Base-by-base conservation (phyloP, 179 eudicot genomes). In the Gypsophila paniculata region DNA sequence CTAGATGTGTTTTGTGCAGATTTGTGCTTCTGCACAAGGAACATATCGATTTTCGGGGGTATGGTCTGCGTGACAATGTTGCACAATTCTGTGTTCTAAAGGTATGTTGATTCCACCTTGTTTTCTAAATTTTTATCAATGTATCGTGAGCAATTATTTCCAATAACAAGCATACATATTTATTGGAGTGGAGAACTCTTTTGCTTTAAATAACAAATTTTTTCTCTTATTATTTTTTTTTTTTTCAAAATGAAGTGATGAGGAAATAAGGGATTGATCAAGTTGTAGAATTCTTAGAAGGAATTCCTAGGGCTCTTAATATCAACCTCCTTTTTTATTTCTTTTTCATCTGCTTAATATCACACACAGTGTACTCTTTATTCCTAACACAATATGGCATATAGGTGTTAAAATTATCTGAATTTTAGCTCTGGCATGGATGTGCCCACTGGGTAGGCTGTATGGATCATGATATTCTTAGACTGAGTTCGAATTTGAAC, bases 21-120 rank as follows among this genome's bases (percentile, higher is more conserved):
- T 93, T 83, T 79, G 76, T 86, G 61, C 86, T 93, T 71, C 64
- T 88, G 83, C 90, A 88, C 65, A 85, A 85, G 79, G 97, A 93
- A 75, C 83, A 74, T 72, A 86, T 93, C 61, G 91, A 86, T 71
- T 93, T 89, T 75, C 85, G 75, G 69, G 82, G 42, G 74, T 89
- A 86, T 84, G 96, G 86, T 42, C 87, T 93, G 68, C 96, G 96
- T 62, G 62, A 91, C 80, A 93, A 93, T 75, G 89, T 93, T 70
- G 89, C 97, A 70, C 98, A 93, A 76, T 79, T 93, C 72, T 93
- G 98, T 80, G 87, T 93, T 76, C 79, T 93, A 59, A 81, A 89
- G 98, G 98, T 91, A 82, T 64, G 70, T 60, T 39, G 19, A 65
- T 21, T 39, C 49, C 4, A 21, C n/a, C n/a, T 15, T 18, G 38